Evolutionary conservation across 2,329 filamentous ascomycete genomes (phyloP).

Genomic region (Trichophyton schoenleinii): DNA sequence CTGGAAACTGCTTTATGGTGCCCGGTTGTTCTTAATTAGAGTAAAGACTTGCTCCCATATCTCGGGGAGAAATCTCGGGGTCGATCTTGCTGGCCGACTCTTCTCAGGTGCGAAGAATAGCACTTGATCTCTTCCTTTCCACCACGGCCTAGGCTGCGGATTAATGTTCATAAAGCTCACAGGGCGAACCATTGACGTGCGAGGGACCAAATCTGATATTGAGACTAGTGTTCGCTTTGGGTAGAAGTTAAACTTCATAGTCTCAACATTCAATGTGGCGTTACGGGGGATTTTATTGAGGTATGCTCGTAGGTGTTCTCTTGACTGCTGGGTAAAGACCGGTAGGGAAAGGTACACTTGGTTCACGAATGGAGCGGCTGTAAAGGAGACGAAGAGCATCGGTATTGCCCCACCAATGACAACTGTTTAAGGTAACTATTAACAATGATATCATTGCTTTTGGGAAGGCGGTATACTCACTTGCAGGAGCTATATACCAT

Average conservation of each 20-base stretch:
- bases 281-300: conserved; percentile 33
- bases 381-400: conserved; percentile 50
- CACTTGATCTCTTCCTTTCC: conserved; percentile 24
- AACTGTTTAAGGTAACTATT: conserved; percentile 31
- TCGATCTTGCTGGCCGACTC: conserved; percentile 27
- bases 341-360: conserved; percentile 61
- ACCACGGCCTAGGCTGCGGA: conserved; percentile 26
- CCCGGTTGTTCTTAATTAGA: conserved; percentile 23
- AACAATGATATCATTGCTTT: background rate
- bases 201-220: conserved; percentile 30
- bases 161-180: conserved; percentile 31
- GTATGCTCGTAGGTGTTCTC: conserved; percentile 33
- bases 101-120: conserved; percentile 30
- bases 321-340: conserved; percentile 49
- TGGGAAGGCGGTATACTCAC: conserved; percentile 20
- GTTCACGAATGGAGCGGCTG: conserved; percentile 58
- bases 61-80: conserved; percentile 31
- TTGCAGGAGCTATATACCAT: conserved; percentile 31
- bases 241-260: conserved; percentile 34
- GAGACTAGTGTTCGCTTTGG: conserved; percentile 31
- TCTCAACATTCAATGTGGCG: conserved; percentile 34
- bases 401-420: conserved; percentile 51
- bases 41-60: conserved; percentile 33
- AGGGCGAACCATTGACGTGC: conserved; percentile 26
- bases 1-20: background rate